Base-by-base conservation (phyloP, 805 yeast genomes). In the Kregervanrija fluxuum region DNA sequence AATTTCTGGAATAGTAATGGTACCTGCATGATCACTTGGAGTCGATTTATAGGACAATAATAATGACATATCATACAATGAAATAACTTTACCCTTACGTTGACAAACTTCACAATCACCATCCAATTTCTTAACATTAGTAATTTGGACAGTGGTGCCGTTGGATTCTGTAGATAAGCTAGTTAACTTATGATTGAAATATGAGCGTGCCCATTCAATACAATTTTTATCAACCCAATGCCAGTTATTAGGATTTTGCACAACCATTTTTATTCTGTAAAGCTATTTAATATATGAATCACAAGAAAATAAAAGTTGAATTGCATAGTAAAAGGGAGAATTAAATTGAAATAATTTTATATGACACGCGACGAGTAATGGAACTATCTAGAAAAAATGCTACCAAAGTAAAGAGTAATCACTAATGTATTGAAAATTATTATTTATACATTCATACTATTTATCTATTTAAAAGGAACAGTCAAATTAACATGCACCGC, bases 181-280 rank as follows among this genome's bases (percentile, higher is more conserved):
- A 10, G 71, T 70, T 42, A 89, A 68, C 38, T 79, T 74, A 39
- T 77, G 74, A 30, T 67, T 64, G 63, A 93, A 86, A 64, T 91
- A 91, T 35, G 75, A 72, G 49, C 79, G 79, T 11, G 96, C 75
- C 99, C 99, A 93, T 45, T 78, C 82, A 46, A 91, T 75, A 68
- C 99, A 93, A 71, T 93, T 93, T 66, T 91, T 91, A 68, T 91
- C 97, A 50, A 90, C 97, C 98, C 98, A 93, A 73, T 93, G 99
- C 99, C 99, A 91, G 69, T 91, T 91, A 66, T 93, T 93, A 35
- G 98, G 98, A 74, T 91, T 93, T 67, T 88, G 84, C 31, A 93
- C 90, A 35, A 86, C 97, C 97, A 91, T 91, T 34, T 43, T 51
- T 34, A 17, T 33, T 22, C 28, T 22, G 4, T 2, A 22, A 22